Evolutionary conservation across 495 filamentous ascomycete genomes (phyloP).

Genomic region (Aspergillus leporis): DNA sequence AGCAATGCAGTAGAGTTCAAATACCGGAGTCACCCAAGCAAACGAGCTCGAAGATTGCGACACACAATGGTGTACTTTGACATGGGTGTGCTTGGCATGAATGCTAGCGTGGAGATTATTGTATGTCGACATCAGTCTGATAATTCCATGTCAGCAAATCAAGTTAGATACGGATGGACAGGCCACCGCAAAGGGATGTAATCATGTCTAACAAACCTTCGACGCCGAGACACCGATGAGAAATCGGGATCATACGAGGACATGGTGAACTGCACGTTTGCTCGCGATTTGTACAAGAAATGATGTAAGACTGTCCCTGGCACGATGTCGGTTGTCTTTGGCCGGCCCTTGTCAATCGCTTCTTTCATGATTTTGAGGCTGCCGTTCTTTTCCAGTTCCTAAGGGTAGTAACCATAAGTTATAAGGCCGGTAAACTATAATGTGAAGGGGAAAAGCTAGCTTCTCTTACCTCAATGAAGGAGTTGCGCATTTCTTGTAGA

Average conservation of each 20-base stretch:
- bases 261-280: slow-evolving; percentile 95
- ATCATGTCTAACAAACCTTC: slow-evolving; percentile 48
- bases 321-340: slow-evolving; percentile 69
- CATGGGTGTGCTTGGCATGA: slow-evolving; percentile 77
- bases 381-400: slow-evolving; percentile 73
- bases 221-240: slow-evolving; percentile 58
- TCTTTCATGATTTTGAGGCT: slow-evolving; percentile 71
- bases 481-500: slow-evolving; percentile 79
- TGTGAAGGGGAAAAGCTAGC: background rate
- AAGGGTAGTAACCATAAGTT: background rate
- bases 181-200: background rate
- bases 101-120: slow-evolving; percentile 78
- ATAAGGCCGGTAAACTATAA: background rate
- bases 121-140: slow-evolving; percentile 78
- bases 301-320: slow-evolving; percentile 79
- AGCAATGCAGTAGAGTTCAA: slow-evolving; percentile 95
- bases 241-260: slow-evolving; percentile 77
- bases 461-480: slow-evolving; percentile 63
- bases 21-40: slow-evolving; percentile 85
- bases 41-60: slow-evolving; percentile 72
- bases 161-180: slow-evolving; percentile 2
- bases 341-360: slow-evolving; percentile 70
- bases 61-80: slow-evolving; percentile 82
- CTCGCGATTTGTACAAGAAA: slow-evolving; percentile 90
- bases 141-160: slow-evolving; percentile 2